phyloP scores from a whole-genome alignment of 2,329 filamentous ascomycete species.

The Alternaria alternata region DNA sequence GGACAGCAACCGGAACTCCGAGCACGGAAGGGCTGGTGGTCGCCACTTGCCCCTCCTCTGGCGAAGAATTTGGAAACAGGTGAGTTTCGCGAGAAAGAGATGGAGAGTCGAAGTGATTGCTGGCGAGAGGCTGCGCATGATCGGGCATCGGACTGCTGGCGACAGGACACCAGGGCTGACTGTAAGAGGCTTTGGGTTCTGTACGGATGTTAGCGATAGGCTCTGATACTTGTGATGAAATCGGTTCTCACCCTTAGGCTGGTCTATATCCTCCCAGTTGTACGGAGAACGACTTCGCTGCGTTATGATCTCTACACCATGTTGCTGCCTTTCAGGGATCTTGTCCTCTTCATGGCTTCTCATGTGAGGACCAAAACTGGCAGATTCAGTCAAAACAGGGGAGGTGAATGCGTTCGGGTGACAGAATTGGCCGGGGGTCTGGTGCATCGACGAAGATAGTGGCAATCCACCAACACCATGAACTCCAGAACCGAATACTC shows the following conservation, averaged over 20 bases:
- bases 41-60: background rate
- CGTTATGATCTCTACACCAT: background rate
- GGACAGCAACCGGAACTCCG: constrained; percentile 13
- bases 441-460: background rate
- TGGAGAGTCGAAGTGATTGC: background rate
- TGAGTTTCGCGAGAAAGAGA: background rate
- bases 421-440: background rate
- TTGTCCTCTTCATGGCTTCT: background rate
- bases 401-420: background rate
- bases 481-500: background rate
- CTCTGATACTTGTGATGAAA: background rate
- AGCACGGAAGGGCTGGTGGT: constrained; percentile 10
- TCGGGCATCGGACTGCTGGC: background rate
- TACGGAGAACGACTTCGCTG: background rate
- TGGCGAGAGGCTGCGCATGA: background rate
- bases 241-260: background rate
- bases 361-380: background rate
- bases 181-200: background rate
- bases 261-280: background rate
- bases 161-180: constrained; percentile 1
- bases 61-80: constrained; percentile 1
- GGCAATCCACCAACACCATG: background rate
- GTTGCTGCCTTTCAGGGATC: background rate
- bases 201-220: background rate
- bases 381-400: background rate